Conservation (phyloP, 1,284 basidiomycete species). For the Phellopilus nigrolimitatus region DNA sequence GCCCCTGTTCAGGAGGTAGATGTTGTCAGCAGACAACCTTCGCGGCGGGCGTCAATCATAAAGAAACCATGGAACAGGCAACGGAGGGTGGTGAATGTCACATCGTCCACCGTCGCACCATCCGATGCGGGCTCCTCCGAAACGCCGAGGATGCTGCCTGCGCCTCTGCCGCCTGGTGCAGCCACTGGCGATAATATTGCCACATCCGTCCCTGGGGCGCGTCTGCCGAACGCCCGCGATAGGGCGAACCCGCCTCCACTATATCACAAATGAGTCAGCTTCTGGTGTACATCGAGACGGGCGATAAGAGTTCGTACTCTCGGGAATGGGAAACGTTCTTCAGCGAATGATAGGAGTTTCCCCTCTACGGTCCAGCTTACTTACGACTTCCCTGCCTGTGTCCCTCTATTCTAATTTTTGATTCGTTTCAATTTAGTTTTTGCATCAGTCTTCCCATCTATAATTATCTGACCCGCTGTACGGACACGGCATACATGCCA, state of each 20-base stretch:
- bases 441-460: too few species aligned
- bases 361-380: too few species aligned
- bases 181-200: slow-evolving; percentile 8
- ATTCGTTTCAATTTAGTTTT: too few species aligned
- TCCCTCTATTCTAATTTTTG: too few species aligned
- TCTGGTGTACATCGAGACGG: too few species aligned
- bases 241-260: slow-evolving; percentile 15
- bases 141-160: not conserved
- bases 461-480: too few species aligned
- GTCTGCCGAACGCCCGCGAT: slow-evolving; percentile 15
- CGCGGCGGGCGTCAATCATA: slow-evolving; percentile 5
- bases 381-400: too few species aligned
- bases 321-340: too few species aligned
- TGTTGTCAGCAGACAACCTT: not conserved
- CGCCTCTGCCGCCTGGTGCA: not conserved
- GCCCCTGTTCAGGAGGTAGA: not conserved
- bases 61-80: slow-evolving; percentile 8
- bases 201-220: slow-evolving; percentile 16
- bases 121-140: slow-evolving; percentile 2
- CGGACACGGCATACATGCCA: too few species aligned
- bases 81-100: slow-evolving; percentile 9
- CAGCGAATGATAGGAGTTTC: too few species aligned
- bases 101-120: not conserved
- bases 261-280: too few species aligned
- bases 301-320: too few species aligned